These are phyloP conservation scores for Solanum chmielewskii DNA, from an alignment of 257 asterid species.

Conservation along the genomic window DNA sequence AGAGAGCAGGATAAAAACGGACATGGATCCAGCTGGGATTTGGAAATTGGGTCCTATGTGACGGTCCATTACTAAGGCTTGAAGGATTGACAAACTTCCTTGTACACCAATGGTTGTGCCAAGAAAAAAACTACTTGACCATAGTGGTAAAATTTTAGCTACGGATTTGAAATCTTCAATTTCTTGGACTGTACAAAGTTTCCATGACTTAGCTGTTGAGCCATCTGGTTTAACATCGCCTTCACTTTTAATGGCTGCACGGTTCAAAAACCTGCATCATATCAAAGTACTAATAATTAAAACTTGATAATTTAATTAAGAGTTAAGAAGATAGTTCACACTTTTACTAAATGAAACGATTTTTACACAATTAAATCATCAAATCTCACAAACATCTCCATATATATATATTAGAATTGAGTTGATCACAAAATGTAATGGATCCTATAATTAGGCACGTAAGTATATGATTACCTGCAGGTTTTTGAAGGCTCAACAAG, in stretches of 20 bases:
- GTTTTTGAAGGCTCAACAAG: background rate
- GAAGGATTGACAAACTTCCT: background rate
- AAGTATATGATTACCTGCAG: background rate
- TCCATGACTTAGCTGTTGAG: background rate
- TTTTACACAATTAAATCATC: too few relatives aligned
- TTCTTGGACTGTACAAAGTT: slow-evolving; percentile 4
- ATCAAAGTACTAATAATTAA: too few relatives aligned
- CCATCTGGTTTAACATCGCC: slow-evolving; percentile 4
- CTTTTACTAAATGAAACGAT: too few relatives aligned
- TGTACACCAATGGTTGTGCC: background rate
- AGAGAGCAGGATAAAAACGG: background rate
- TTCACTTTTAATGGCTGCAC: slow-evolving; percentile 2
- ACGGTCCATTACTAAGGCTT: slow-evolving; percentile 12
- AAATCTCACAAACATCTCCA: too few relatives aligned
- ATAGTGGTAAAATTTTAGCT: slow-evolving; percentile 8
- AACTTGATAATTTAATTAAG: too few relatives aligned
- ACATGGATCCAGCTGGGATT: slow-evolving; percentile 7
- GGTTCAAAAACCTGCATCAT: slow-evolving; percentile 8
- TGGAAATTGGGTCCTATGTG: slow-evolving; percentile 1
- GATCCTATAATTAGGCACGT: too few relatives aligned
- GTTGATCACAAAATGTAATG: too few relatives aligned
- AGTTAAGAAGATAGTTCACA: too few relatives aligned
- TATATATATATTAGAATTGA: too few relatives aligned
- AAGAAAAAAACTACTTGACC: slow-evolving; percentile 4
- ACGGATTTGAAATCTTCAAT: slow-evolving; percentile 10